phyloP scores from a whole-genome alignment of 2,329 filamentous ascomycete species.

The Rhynchosporium secalis region DNA sequence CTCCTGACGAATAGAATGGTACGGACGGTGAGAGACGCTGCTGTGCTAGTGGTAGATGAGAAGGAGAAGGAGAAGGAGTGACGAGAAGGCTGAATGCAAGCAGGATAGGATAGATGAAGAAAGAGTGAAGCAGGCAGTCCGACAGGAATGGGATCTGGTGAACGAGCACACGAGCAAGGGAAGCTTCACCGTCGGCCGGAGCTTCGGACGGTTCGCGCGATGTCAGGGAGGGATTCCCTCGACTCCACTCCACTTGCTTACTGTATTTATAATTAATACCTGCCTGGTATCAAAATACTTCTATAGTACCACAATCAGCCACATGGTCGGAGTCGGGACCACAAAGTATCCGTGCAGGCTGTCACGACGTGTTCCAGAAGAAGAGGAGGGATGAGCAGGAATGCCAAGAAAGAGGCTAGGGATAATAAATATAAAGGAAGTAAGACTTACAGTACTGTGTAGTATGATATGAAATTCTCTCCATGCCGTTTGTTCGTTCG shows the following conservation, averaged over 20 bases:
- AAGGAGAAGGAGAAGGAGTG: not conserved
- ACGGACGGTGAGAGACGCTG: not conserved
- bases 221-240: not conserved
- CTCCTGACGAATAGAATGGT: constrained; percentile 1
- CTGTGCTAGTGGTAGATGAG: constrained; percentile 8
- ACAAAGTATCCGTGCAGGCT: constrained; percentile 1
- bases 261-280: not conserved
- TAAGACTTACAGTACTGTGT: too few relatives aligned
- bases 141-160: too few relatives aligned
- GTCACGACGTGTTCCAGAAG: not conserved
- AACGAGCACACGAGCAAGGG: not conserved
- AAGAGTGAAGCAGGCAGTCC: not conserved
- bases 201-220: not conserved
- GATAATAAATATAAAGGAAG: not conserved
- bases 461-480: not conserved
- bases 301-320: not conserved
- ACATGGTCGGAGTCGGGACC: not conserved
- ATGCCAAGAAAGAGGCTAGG: not conserved
- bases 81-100: not conserved
- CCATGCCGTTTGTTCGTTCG: not conserved
- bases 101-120: not conserved
- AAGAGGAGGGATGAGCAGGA: not conserved
- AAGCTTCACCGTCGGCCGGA: not conserved
- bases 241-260: not conserved
- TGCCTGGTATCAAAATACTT: too few relatives aligned